Conservation (phyloP, 768 basidiomycete genomes). For the Serendipita sp. region DNA sequence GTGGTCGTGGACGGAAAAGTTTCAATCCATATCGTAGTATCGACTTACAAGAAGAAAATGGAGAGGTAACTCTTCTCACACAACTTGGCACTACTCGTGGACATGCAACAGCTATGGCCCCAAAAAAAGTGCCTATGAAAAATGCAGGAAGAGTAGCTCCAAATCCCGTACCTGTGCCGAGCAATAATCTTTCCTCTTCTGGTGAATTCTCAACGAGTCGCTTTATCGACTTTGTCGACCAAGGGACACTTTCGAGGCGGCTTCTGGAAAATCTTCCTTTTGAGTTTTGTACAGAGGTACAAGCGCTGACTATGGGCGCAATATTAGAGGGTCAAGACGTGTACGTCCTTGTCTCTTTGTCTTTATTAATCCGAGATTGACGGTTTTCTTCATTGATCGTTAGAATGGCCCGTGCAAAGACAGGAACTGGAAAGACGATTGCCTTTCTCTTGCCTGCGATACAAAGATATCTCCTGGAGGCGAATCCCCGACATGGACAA, state of each 20-base stretch:
- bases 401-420: constrained; percentile 14
- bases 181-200: no score
- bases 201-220: no score
- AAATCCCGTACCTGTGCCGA: no score
- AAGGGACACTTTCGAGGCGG: constrained; percentile 7
- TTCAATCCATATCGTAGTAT: no score
- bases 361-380: constrained; percentile 21
- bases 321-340: constrained; percentile 16
- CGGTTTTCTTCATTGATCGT: background rate
- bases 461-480: constrained; percentile 17
- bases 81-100: no score
- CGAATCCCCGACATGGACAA: constrained; percentile 11
- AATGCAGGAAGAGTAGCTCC: no score
- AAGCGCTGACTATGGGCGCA: constrained; percentile 16
- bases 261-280: constrained; percentile 14
- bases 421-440: constrained; percentile 34
- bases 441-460: constrained; percentile 27
- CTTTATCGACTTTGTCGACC: constrained; percentile 11
- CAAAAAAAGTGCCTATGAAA: no score
- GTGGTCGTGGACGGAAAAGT: no score
- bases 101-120: no score
- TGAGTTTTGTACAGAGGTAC: constrained; percentile 18
- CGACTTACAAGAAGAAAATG: no score
- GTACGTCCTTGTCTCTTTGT: constrained; percentile 9
- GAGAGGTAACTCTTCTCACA: no score